phyloP scores from a whole-genome alignment of 2,329 filamentous ascomycete genomes.

The Neoarthrinium moseri region DNA sequence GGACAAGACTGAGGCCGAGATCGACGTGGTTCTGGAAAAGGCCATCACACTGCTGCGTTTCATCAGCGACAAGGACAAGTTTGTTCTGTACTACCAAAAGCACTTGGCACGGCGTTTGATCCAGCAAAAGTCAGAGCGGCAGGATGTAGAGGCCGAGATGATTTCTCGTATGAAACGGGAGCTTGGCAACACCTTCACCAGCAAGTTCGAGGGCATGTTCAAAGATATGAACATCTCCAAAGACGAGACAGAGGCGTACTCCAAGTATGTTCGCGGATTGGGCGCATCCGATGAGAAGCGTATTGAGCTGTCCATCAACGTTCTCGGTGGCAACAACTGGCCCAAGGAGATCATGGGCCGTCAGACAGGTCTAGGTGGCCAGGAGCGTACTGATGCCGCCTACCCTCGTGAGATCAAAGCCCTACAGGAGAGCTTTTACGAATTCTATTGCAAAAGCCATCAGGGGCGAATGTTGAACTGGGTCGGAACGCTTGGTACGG shows the following conservation, averaged over 20 bases:
- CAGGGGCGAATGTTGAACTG: slow-evolving; percentile 88
- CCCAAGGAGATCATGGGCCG: slow-evolving; percentile 83
- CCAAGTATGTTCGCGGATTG: slow-evolving; percentile 58
- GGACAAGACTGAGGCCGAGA: slow-evolving; percentile 85
- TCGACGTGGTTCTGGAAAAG: slow-evolving; percentile 82
- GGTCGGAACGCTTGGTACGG: slow-evolving; percentile 70
- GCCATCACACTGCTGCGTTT: slow-evolving; percentile 87
- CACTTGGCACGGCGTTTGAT: slow-evolving; percentile 86
- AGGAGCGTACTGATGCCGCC: slow-evolving; percentile 54
- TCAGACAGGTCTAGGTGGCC: slow-evolving; percentile 45
- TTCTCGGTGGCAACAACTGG: slow-evolving; percentile 94
- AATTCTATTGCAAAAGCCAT: slow-evolving; percentile 84
- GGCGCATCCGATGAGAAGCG: slow-evolving; percentile 55
- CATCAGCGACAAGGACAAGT: slow-evolving; percentile 87
- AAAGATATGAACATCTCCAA: slow-evolving; percentile 89
- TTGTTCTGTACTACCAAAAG: slow-evolving; percentile 97
- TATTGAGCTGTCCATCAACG: slow-evolving; percentile 78
- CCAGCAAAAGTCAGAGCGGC: slow-evolving; percentile 84
- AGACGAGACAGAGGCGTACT: slow-evolving; percentile 78
- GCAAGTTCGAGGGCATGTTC: slow-evolving; percentile 96
- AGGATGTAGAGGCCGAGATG: slow-evolving; percentile 93
- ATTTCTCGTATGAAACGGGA: slow-evolving; percentile 97
- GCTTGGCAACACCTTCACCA: slow-evolving; percentile 89
- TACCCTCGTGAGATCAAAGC: slow-evolving; percentile 74
- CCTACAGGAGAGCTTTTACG: slow-evolving; percentile 81